These are phyloP conservation scores for Fusarium sp. DNA, from an alignment of 2,329 filamentous ascomycete species.

Conservation along the genomic window DNA sequence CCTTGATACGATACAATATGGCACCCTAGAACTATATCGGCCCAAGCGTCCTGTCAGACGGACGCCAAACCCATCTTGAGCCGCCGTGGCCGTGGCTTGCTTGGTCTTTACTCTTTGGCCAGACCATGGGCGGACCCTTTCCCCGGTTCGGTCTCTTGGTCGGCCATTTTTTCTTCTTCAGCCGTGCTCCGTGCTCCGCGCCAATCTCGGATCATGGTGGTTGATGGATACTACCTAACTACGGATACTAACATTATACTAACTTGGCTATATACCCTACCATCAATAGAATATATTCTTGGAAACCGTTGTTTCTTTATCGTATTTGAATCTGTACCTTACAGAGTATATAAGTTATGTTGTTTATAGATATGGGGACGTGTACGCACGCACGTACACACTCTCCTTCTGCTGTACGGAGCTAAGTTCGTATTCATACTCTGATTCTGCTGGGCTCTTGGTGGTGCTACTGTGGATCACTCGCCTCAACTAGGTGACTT, in stretches of 20 bases:
- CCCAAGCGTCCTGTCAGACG: constrained; percentile 47
- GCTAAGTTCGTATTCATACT: not conserved
- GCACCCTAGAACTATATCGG: constrained; percentile 23
- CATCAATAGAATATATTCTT: not conserved
- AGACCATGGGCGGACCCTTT: constrained; percentile 31
- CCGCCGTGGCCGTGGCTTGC: constrained; percentile 34
- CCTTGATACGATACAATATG: constrained; percentile 20
- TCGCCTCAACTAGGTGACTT: not conserved
- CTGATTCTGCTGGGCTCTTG: not conserved
- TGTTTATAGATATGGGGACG: not conserved
- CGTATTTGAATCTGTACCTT: not conserved
- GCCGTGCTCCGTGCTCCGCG: constrained; percentile 28
- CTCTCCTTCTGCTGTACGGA: not conserved
- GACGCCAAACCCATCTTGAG: constrained; percentile 31
- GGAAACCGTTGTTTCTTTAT: not conserved
- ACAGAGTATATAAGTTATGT: not conserved
- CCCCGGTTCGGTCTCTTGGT: constrained; percentile 44
- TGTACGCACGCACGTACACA: not conserved
- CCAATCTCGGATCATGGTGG: constrained; percentile 30
- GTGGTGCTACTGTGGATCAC: not conserved
- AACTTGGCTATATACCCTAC: not conserved
- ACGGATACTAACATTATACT: not conserved
- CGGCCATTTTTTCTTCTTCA: constrained; percentile 42
- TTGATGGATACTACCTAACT: constrained; percentile 16
- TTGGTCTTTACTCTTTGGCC: constrained; percentile 10